A percentile compares a stretch with the other conserved stretches of the same genome.
Conservation (phyloP, 2,329 filamentous ascomycete genomes). For the Dryadomyces quercivorus region DNA sequence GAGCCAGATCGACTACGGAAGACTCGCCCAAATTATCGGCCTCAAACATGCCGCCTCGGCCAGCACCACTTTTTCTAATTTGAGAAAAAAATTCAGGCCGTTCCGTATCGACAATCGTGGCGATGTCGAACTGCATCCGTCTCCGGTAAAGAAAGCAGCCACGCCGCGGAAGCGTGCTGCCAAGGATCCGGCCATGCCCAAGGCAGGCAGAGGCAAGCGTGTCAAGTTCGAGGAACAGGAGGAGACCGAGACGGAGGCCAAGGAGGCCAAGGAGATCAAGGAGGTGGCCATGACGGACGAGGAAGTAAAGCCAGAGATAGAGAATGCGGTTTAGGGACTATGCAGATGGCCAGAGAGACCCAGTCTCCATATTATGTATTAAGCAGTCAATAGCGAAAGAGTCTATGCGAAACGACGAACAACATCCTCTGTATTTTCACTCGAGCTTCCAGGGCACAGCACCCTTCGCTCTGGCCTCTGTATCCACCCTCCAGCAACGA, state of each 20-base stretch:
- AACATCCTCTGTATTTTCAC: no score
- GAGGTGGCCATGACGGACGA: not conserved
- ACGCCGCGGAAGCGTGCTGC: constrained; percentile 5
- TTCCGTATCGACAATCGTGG: not conserved
- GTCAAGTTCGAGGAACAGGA: not conserved
- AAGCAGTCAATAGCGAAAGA: no score
- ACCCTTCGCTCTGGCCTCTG: no score
- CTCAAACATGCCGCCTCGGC: constrained; percentile 9
- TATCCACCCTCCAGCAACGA: no score
- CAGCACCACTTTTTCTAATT: constrained; percentile 5
- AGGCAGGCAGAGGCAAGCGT: constrained; percentile 5
- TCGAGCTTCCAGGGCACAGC: no score
- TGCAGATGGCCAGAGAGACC: not conserved
- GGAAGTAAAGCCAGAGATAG: not conserved
- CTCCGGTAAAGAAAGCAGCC: not conserved
- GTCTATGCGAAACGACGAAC: no score
- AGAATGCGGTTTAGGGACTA: not conserved
- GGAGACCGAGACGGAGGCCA: not conserved
- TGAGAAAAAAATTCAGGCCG: constrained; percentile 8
- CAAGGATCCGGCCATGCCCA: not conserved
- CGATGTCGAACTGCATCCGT: not conserved
- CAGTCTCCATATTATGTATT: not conserved
- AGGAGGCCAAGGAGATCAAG: not conserved
- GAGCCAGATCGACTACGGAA: constrained; percentile 7
- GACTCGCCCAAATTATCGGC: constrained; percentile 4